These are phyloP conservation scores for Nakazawaea pomicola DNA, from an alignment of 805 yeast species.

Conservation along the genomic window DNA sequence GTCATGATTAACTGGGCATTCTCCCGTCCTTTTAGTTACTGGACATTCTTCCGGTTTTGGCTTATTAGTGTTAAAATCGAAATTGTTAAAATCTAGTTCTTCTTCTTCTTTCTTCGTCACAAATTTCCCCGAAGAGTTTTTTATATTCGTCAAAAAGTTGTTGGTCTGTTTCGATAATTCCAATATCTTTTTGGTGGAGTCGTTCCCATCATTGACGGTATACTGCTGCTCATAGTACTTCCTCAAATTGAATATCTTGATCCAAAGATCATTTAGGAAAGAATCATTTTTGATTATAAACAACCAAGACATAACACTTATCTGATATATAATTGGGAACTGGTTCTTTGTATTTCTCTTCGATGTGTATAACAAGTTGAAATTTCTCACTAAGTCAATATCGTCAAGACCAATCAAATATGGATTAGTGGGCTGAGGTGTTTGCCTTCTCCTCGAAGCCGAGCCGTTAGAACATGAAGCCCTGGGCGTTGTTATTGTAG, in stretches of 20 bases:
- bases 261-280: constrained; percentile 49
- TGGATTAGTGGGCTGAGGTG: constrained; percentile 1
- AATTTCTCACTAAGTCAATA: constrained; percentile 27
- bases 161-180: constrained; percentile 16
- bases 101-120: constrained; percentile 4
- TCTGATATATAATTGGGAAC: constrained; percentile 32
- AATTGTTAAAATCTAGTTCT: constrained; percentile 24
- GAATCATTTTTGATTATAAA: constrained; percentile 57
- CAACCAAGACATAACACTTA: constrained; percentile 51
- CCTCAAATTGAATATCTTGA: constrained; percentile 29
- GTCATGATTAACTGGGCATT: constrained; percentile 7
- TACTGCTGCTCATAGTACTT: constrained; percentile 32
- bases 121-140: constrained; percentile 1
- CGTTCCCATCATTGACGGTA: constrained; percentile 24
- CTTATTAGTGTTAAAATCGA: constrained; percentile 18
- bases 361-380: constrained; percentile 31
- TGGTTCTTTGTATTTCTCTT: constrained; percentile 28
- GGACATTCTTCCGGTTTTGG: constrained; percentile 1
- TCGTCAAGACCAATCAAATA: constrained; percentile 6
- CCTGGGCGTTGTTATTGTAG: constrained; percentile 1
- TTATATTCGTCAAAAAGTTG: constrained; percentile 10
- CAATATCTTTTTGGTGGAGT: constrained; percentile 24
- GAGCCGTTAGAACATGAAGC: no score
- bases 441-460: not conserved
- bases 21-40: constrained; percentile 1